These are phyloP conservation scores for Hemerocallis citrina DNA, from an alignment of 106 monocot species.

Conservation along the genomic window DNA sequence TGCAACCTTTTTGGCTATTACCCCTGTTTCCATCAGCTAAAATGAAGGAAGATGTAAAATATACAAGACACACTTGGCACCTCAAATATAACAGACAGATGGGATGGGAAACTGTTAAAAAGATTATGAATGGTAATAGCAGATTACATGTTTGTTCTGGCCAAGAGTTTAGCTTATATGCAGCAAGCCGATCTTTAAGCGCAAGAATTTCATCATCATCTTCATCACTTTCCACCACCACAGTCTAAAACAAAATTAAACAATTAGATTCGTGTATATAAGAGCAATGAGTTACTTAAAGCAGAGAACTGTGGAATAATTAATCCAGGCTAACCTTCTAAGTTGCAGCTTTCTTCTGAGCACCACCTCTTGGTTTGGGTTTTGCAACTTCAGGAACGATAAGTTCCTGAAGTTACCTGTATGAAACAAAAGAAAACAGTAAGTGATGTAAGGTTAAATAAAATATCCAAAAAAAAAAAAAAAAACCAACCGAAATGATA, in stretches of 20 bases:
- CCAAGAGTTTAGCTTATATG: conserved; percentile 58
- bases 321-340: conserved; percentile 10
- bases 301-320: not conserved
- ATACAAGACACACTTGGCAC: not conserved
- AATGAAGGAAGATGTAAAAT: not conserved
- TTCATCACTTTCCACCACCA: conserved; percentile 27
- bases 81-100: not conserved
- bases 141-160: conserved; percentile 35
- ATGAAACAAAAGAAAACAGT: not conserved
- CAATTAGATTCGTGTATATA: not conserved
- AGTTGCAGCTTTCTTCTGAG: conserved; percentile 38
- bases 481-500: not conserved
- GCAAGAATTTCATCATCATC: conserved; percentile 57
- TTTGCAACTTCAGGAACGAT: conserved; percentile 8
- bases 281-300: not conserved
- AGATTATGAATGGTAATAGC: not conserved
- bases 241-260: conserved; percentile 13
- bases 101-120: too few species aligned
- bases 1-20: not conserved
- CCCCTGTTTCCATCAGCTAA: conserved; percentile 33
- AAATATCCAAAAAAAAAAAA: not conserved
- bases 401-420: too few species aligned
- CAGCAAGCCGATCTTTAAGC: conserved; percentile 51
- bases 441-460: not conserved
- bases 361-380: conserved; percentile 26